Evolutionary conservation across 2,329 filamentous ascomycete genomes (phyloP).

Genomic region (Aureobasidium sp.): DNA sequence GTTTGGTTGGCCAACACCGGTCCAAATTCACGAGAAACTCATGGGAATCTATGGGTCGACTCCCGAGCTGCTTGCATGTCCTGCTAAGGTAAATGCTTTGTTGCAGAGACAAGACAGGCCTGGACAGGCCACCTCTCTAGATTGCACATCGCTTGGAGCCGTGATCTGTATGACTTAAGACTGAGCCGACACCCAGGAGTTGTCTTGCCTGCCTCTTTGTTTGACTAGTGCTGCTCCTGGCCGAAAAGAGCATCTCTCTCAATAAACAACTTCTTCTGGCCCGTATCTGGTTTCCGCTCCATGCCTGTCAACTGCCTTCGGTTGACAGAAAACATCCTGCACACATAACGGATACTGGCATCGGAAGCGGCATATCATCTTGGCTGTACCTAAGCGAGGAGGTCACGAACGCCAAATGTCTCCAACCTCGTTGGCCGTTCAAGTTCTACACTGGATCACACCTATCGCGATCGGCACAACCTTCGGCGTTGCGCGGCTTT

Average conservation of each 20-base stretch:
- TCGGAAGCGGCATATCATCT: conserved; percentile 2
- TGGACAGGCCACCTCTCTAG: conserved; percentile 1
- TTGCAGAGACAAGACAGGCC: not conserved
- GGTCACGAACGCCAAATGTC: conserved; percentile 5
- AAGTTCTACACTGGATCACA: conserved; percentile 21
- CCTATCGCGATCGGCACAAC: conserved; percentile 20
- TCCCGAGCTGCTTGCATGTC: conserved; percentile 1
- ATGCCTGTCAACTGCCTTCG: not conserved
- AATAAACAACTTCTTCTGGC: not conserved
- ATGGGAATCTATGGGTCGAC: not conserved
- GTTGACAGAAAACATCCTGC: not conserved
- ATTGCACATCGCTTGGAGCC: conserved; percentile 4
- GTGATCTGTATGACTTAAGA: conserved; percentile 1
- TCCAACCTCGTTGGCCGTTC: conserved; percentile 14
- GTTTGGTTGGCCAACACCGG: conserved; percentile 1
- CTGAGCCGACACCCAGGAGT: not conserved
- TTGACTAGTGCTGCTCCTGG: conserved; percentile 6
- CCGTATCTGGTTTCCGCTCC: not conserved
- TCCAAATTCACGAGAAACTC: not conserved
- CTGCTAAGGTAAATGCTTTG: conserved; percentile 4
- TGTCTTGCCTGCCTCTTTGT: conserved; percentile 3
- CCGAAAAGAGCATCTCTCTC: conserved; percentile 1
- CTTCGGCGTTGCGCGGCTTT: conserved; percentile 21
- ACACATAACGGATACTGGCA: conserved; percentile 3
- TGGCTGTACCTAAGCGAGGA: conserved; percentile 4